Conservation (phyloP, 192 early-diverging fungal genomes). For the Linnemannia elongata region DNA sequence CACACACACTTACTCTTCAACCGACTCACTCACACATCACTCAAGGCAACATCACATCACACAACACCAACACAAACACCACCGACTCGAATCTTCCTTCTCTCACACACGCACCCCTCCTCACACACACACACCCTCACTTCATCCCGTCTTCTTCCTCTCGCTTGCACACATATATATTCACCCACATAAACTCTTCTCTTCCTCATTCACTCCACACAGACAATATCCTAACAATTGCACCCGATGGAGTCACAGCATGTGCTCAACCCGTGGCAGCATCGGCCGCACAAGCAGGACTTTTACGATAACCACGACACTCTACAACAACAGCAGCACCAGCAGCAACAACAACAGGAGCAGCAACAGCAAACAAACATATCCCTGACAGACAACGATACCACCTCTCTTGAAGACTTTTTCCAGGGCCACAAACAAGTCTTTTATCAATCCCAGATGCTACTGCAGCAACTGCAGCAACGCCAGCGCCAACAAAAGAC, state of each 20-base stretch:
- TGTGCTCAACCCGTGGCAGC: slow-evolving; percentile 47
- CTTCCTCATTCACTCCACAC: not conserved
- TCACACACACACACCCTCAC: not conserved
- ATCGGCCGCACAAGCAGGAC: slow-evolving; percentile 24
- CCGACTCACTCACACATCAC: not conserved
- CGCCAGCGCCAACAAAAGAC: slow-evolving; percentile 14
- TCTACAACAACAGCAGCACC: not conserved
- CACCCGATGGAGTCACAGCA: slow-evolving; percentile 40
- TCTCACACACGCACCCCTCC: not conserved
- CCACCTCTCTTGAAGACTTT: slow-evolving; percentile 29
- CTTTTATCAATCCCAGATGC: slow-evolving; percentile 24
- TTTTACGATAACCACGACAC: not conserved
- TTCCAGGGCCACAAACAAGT: slow-evolving; percentile 39
- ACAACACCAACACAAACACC: not conserved
- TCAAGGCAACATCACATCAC: not conserved
- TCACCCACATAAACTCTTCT: not conserved
- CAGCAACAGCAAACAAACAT: not conserved
- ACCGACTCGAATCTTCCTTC: not conserved
- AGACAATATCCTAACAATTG: not conserved
- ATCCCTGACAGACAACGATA: slow-evolving; percentile 19
- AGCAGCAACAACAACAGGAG: not conserved
- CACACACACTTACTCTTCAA: not conserved
- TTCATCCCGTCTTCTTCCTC: too few relatives aligned
- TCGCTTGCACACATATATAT: too few relatives aligned
- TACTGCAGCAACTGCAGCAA: slow-evolving; percentile 24